These are phyloP conservation scores for Amanita brunnescens DNA, from an alignment of 768 basidiomycete genomes.

Conservation along the genomic window DNA sequence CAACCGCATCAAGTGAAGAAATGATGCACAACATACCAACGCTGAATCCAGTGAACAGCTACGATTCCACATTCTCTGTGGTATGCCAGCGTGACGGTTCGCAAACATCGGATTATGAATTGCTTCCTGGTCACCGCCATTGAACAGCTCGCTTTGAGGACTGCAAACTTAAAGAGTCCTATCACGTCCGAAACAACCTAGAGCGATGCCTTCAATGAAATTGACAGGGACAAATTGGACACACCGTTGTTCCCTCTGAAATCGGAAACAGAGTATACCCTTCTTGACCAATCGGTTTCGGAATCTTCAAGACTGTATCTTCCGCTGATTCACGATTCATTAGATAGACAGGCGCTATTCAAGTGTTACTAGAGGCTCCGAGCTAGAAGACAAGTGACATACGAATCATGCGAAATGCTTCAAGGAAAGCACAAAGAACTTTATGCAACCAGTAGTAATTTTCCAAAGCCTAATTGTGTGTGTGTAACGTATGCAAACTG, in stretches of 20 bases:
- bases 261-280: constrained; percentile 28
- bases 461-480: constrained; percentile 23
- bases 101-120: constrained; percentile 38
- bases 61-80: constrained; percentile 27
- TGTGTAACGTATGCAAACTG: not conserved
- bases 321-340: constrained; percentile 34
- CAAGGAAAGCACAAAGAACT: constrained; percentile 35
- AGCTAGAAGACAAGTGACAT: constrained; percentile 12
- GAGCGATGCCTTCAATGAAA: not conserved
- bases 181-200: constrained; percentile 39
- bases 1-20: too few species aligned
- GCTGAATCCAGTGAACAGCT: constrained; percentile 39
- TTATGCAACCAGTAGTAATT: constrained; percentile 34
- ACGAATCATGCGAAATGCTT: constrained; percentile 39
- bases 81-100: constrained; percentile 45
- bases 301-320: constrained; percentile 33
- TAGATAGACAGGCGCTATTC: constrained; percentile 29
- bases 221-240: not conserved
- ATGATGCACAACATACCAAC: constrained; percentile 20
- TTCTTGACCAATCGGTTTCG: constrained; percentile 31
- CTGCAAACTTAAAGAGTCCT: constrained; percentile 33
- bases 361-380: not conserved
- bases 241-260: constrained; percentile 29
- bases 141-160: not conserved
- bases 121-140: constrained; percentile 31